Conservation (phyloP, 192 early-diverging fungal species). For the Coemansia sp. region DNA sequence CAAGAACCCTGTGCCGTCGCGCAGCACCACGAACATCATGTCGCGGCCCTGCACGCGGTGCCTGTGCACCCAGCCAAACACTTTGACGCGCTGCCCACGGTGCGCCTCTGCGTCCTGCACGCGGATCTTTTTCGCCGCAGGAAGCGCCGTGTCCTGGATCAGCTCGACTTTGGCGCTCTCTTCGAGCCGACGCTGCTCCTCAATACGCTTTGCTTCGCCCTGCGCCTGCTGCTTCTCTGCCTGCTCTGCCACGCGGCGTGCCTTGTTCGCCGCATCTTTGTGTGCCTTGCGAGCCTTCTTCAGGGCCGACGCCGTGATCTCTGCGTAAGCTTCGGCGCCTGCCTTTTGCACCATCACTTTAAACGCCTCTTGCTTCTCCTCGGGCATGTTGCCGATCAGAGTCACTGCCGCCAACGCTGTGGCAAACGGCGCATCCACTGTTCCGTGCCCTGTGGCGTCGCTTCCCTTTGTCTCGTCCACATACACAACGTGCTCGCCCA, state of each 20-base stretch:
- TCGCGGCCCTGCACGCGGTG: conserved; percentile 95
- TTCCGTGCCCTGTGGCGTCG: conserved; percentile 78
- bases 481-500: conserved; percentile 33
- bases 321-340: conserved; percentile 67
- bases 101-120: conserved; percentile 63
- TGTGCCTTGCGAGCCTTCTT: conserved; percentile 88
- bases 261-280: conserved; percentile 68
- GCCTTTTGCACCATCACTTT: conserved; percentile 73
- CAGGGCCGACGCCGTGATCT: conserved; percentile 82
- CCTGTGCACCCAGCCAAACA: conserved; percentile 96
- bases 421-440: conserved; percentile 74
- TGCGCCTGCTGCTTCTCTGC: conserved; percentile 65
- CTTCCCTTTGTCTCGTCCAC: conserved; percentile 84
- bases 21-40: conserved; percentile 92
- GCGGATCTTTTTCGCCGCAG: conserved; percentile 77
- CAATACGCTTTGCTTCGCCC: conserved; percentile 53
- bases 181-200: conserved; percentile 81
- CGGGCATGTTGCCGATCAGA: conserved; percentile 48
- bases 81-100: conserved; percentile 77
- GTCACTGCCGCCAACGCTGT: conserved; percentile 73
- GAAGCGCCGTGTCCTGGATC: conserved; percentile 69
- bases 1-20: conserved; percentile 92
- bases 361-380: conserved; percentile 42
- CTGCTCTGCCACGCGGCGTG: conserved; percentile 76
- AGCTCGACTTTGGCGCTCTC: conserved; percentile 83